A percentile compares a stretch with the other conserved stretches of the same genome.
Evolutionary conservation across 176 grass and related monocot species (phyloP).

Genomic region (maize (Zea mays)): DNA sequence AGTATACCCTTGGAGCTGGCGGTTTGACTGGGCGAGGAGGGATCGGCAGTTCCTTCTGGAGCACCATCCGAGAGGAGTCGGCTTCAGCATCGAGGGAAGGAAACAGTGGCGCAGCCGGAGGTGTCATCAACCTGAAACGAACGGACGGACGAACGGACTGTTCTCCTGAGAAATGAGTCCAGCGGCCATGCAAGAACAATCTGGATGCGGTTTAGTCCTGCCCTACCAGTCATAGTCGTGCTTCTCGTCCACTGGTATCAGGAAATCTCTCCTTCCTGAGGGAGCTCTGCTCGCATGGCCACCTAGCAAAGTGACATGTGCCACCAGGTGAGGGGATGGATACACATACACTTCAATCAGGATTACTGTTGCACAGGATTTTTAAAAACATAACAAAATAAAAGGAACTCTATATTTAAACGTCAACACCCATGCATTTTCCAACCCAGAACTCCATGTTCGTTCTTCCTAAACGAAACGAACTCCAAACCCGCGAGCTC

Average conservation of each 20-base stretch:
- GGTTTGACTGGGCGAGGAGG: conserved; percentile 34
- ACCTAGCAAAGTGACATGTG: conserved; percentile 11
- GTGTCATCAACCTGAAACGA: conserved; percentile 54
- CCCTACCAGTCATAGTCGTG: conserved; percentile 63
- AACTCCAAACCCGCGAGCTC: not conserved
- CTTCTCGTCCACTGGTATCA: conserved; percentile 45
- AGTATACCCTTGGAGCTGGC: conserved; percentile 41
- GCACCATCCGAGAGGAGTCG: conserved; percentile 10
- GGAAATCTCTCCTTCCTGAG: conserved; percentile 45
- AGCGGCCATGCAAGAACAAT: not conserved
- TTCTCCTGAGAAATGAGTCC: not conserved
- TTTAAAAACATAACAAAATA: not conserved
- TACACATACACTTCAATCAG: not conserved
- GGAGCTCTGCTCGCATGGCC: conserved; percentile 25
- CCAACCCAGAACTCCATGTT: not conserved
- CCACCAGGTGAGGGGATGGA: not conserved
- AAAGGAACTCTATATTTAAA: not conserved
- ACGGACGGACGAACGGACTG: not conserved
- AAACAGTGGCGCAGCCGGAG: conserved; percentile 54
- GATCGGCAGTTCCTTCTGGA: conserved; percentile 38
- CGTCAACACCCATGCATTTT: not conserved
- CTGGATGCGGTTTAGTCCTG: not conserved
- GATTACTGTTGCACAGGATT: not conserved
- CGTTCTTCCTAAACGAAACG: not conserved
- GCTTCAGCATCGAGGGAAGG: conserved; percentile 54